Conservation (phyloP, 768 basidiomycete species). For the Pholiota conissans region DNA sequence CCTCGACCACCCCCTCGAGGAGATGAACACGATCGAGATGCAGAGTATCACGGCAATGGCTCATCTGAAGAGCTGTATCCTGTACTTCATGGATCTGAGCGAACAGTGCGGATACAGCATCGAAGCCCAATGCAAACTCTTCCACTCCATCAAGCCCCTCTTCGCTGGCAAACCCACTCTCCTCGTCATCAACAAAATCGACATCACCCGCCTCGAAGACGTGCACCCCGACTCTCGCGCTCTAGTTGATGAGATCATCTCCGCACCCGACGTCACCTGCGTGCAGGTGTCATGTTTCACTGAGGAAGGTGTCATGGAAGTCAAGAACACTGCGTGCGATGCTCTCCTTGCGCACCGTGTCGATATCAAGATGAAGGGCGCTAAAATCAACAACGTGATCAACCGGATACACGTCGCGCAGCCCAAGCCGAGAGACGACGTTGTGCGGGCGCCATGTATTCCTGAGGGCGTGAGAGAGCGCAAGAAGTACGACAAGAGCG, state of each 20-base stretch:
- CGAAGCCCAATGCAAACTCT: conserved; percentile 98
- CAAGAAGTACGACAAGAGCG: conserved; percentile 84
- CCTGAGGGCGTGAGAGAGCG: conserved; percentile 78
- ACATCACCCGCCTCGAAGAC: conserved; percentile 87
- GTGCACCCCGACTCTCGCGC: conserved; percentile 72
- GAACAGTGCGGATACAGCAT: conserved; percentile 98
- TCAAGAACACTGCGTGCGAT: conserved; percentile 95
- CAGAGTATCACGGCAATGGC: conserved; percentile 98
- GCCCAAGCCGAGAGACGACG: conserved; percentile 88
- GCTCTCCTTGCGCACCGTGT: conserved; percentile 93
- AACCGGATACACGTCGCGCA: conserved; percentile 97
- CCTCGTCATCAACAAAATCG: conserved; percentile 98
- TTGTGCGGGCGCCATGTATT: conserved; percentile 84
- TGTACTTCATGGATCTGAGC: conserved; percentile 99
- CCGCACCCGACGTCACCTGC: conserved; percentile 64
- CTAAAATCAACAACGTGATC: conserved; percentile 86
- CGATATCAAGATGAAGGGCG: conserved; percentile 91
- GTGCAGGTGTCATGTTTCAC: conserved; percentile 93
- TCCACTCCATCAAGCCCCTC: conserved; percentile 98
- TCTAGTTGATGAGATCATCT: conserved; percentile 87
- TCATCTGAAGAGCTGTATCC: conserved; percentile 88
- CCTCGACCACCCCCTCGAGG: conserved; percentile 96
- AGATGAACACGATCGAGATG: conserved; percentile 99
- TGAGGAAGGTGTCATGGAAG: conserved; percentile 96
- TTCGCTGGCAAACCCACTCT: conserved; percentile 92